Percentiles rank a stretch among this genome's conserved stretches.
phyloP scores from a whole-genome alignment of 2,329 filamentous ascomycete species.

The Rhinocladiella mackenziei region DNA sequence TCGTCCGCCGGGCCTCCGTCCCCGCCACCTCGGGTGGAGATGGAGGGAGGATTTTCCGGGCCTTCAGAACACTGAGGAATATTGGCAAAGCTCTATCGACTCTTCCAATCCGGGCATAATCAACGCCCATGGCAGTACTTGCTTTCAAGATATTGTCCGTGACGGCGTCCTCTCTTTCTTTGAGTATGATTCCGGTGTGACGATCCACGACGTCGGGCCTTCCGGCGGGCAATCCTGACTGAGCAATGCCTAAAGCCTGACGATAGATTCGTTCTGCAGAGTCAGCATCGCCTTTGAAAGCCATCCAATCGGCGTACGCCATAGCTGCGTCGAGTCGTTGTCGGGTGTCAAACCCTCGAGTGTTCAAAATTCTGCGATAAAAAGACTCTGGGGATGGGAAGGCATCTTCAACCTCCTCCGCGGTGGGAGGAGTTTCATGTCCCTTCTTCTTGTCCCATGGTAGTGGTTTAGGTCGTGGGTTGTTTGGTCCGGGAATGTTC shows the following conservation, averaged over 20 bases:
- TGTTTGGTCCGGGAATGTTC: conserved; percentile 75
- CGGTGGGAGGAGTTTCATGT: conserved; percentile 54
- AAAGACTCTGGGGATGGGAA: conserved; percentile 69
- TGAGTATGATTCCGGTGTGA: conserved; percentile 61
- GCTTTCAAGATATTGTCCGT: conserved; percentile 72
- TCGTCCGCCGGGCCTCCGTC: conserved; percentile 1
- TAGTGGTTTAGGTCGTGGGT: conserved; percentile 71
- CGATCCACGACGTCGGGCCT: conserved; percentile 51
- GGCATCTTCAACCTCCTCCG: conserved; percentile 69
- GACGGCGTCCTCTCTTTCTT: conserved; percentile 51
- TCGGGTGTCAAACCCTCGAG: conserved; percentile 69
- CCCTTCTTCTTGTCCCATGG: conserved; percentile 53
- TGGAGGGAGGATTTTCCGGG: conserved; percentile 59
- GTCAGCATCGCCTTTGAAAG: conserved; percentile 65
- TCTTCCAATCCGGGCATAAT: conserved; percentile 67
- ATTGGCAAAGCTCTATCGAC: conserved; percentile 71
- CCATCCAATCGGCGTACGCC: conserved; percentile 78
- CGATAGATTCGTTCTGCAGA: conserved; percentile 69
- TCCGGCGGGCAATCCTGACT: conserved; percentile 46
- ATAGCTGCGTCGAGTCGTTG: conserved; percentile 79
- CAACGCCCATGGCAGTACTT: conserved; percentile 72
- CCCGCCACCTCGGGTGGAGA: conserved; percentile 30
- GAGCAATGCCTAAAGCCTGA: conserved; percentile 72
- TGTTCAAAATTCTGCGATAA: conserved; percentile 78
- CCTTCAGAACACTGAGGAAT: conserved; percentile 77